Conservation (phyloP, 345 rosid genomes). For the Carallia brachiata region DNA sequence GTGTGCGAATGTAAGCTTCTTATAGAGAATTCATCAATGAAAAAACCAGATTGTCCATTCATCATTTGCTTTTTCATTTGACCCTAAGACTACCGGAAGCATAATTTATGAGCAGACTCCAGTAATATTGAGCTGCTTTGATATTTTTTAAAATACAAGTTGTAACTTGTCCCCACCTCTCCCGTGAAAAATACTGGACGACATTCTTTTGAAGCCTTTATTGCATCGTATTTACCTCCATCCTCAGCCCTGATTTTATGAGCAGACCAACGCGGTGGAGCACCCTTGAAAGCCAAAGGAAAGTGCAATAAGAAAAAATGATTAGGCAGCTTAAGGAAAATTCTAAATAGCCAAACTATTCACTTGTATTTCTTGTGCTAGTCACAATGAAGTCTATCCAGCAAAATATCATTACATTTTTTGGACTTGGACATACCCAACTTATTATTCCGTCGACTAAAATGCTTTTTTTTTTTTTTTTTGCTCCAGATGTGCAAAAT, state of each 20-base stretch:
- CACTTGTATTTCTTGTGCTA: no score
- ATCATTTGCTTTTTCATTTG: no score
- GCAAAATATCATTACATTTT: background rate
- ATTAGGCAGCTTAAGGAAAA: background rate
- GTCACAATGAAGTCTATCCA: constrained; percentile 1
- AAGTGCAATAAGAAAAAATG: constrained; percentile 1
- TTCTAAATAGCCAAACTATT: background rate
- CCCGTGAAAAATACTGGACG: constrained; percentile 77
- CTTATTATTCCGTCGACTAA: background rate
- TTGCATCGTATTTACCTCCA: constrained; percentile 62
- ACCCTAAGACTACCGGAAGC: no score
- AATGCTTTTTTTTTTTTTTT: no score
- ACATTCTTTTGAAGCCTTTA: constrained; percentile 59
- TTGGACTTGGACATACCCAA: background rate
- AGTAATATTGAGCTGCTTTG: background rate
- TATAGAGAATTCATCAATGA: no score
- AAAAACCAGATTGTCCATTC: no score
- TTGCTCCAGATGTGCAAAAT: no score
- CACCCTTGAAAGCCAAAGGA: constrained; percentile 48
- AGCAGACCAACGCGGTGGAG: constrained; percentile 82
- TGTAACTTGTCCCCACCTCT: constrained; percentile 52
- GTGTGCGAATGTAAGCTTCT: no score
- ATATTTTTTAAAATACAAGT: constrained; percentile 2
- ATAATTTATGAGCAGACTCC: background rate
- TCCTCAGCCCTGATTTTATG: constrained; percentile 46